These are phyloP conservation scores for Yamadazyma tumulicola DNA, from an alignment of 805 yeast genomes.

Conservation along the genomic window DNA sequence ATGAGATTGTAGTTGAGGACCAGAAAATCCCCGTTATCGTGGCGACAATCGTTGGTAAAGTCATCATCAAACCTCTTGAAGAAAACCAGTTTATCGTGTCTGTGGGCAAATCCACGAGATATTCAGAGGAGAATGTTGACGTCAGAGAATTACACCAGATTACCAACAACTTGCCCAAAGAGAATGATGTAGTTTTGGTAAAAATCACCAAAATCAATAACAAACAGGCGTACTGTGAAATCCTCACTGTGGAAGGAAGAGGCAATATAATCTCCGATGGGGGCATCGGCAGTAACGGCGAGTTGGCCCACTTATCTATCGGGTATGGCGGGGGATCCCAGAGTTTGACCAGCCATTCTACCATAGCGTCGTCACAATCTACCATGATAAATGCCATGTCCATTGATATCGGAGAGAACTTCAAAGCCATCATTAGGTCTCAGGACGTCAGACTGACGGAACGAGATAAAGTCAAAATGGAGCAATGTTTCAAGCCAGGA, in stretches of 20 bases:
- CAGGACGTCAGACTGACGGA: constrained; percentile 92
- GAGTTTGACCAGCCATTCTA: constrained; percentile 27
- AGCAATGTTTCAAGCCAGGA: constrained; percentile 83
- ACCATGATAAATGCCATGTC: constrained; percentile 36
- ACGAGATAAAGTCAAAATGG: constrained; percentile 77
- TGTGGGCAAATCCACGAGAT: constrained; percentile 4
- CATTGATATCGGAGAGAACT: constrained; percentile 79
- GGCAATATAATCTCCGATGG: constrained; percentile 57
- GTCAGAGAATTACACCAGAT: constrained; percentile 13
- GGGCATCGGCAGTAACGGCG: constrained; percentile 61
- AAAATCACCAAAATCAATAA: constrained; percentile 63
- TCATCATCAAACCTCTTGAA: constrained; percentile 43
- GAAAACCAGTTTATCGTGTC: constrained; percentile 12
- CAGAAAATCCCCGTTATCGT: constrained; percentile 41
- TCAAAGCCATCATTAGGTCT: constrained; percentile 78
- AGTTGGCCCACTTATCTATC: constrained; percentile 32
- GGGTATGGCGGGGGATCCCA: constrained; percentile 57
- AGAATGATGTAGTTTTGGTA: constrained; percentile 78
- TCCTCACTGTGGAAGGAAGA: constrained; percentile 59
- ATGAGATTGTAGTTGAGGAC: constrained; percentile 38
- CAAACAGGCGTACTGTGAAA: constrained; percentile 76
- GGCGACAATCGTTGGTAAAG: constrained; percentile 62
- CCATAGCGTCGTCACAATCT: constrained; percentile 42
- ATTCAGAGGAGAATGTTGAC: constrained; percentile 1
- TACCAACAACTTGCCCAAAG: constrained; percentile 66